phyloP scores from a whole-genome alignment of 2,329 filamentous ascomycete genomes.

The Fusarium sp. region DNA sequence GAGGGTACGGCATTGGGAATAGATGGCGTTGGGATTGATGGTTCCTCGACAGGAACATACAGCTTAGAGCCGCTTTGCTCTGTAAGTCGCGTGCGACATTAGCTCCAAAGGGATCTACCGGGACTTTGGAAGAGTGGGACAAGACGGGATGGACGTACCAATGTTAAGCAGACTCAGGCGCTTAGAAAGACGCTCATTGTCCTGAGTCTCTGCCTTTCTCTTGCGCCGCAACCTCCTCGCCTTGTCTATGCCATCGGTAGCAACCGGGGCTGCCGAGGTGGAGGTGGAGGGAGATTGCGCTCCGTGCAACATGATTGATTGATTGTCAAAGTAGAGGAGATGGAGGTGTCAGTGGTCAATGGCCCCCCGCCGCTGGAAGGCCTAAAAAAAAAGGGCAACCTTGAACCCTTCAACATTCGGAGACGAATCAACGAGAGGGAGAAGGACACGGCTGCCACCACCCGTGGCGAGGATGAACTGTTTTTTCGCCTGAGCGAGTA shows the following conservation, averaged over 20 bases:
- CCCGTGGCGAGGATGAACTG: slow-evolving; percentile 27
- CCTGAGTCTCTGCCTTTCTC: slow-evolving; percentile 70
- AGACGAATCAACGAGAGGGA: slow-evolving; percentile 27
- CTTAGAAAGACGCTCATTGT: slow-evolving; percentile 84
- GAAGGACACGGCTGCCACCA: slow-evolving; percentile 31
- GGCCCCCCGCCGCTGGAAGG: slow-evolving; percentile 10
- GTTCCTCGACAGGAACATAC: slow-evolving; percentile 72
- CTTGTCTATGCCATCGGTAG: slow-evolving; percentile 35
- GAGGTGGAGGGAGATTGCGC: slow-evolving; percentile 47
- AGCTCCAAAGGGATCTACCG: neutral
- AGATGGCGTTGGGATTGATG: slow-evolving; percentile 35
- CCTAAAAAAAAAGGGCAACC: slow-evolving; percentile 28
- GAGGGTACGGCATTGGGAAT: slow-evolving; percentile 34
- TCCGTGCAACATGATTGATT: slow-evolving; percentile 52
- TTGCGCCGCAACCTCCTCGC: slow-evolving; percentile 56
- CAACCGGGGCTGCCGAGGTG: slow-evolving; percentile 30
- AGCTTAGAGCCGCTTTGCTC: slow-evolving; percentile 73
- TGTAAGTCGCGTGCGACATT: slow-evolving; percentile 47
- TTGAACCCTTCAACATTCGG: slow-evolving; percentile 34
- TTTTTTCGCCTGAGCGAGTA: slow-evolving; percentile 21
- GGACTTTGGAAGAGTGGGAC: neutral
- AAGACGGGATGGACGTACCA: slow-evolving; percentile 63
- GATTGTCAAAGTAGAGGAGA: neutral
- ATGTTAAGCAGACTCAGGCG: slow-evolving; percentile 84
- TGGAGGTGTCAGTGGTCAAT: slow-evolving; percentile 3